Evolutionary conservation across 352 stramenopile genomes (phyloP), one percentile per base, ranked within the genome.

Genomic region (Pythium aquatile): DNA sequence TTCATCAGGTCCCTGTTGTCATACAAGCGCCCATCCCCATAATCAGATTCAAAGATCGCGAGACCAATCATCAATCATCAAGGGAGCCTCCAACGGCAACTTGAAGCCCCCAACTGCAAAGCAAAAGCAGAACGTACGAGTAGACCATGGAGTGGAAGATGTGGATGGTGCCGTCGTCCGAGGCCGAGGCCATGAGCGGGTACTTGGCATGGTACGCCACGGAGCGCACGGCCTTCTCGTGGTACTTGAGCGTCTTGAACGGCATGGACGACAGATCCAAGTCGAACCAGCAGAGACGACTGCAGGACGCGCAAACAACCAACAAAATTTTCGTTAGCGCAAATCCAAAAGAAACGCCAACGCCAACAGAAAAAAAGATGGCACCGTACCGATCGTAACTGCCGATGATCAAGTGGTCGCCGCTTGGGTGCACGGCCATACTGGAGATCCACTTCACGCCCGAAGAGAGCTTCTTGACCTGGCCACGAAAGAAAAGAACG

Each of bases 71-170:
- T 39, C 65, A 60, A 46, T 63, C 51, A n/a, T 39, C 48, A 11
- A 40, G n/a, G 28, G 20, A 24, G 20, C 20, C n/a, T 13, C 14
- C 57, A 29, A 5, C 30, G 32, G 29, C 39, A 55, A 20, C 58
- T 52, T 49, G 44, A 66, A 55, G 28, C 16, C 39, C 44, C 32
- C 29, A 20, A 28, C 29, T 9, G 46, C 17, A 29, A 29, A 47
- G 3, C 28, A 49, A 37, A 5, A 49, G 48, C 47, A 28, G 10
- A 24, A 91, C 85, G 81, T 93, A 94, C 85, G 87, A 98, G 83
- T 99, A 99, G 20, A 99, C 97, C 87, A 98, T 99, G 32, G 94
- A 91, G 74, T 99, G 98, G 84, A 99, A 99, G 44, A 99, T 97
- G 79, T 99, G 97, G 67, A 99, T 96, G 51, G 84, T 94, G 62